phyloP scores from a whole-genome alignment of 2,329 filamentous ascomycete genomes.

The Raffaelea arxii region DNA sequence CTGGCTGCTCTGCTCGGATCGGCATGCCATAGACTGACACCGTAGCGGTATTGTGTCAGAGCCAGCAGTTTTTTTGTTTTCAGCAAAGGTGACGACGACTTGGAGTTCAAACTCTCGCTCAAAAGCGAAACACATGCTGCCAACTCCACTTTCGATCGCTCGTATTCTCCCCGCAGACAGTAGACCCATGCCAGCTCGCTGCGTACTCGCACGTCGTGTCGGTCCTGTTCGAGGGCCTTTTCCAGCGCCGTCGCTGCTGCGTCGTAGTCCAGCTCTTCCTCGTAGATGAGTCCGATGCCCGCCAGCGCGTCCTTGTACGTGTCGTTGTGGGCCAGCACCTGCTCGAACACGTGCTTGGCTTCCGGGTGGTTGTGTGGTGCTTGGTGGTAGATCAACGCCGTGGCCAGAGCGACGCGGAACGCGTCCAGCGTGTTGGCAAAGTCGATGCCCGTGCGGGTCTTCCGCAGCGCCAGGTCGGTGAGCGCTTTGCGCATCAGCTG shows the following conservation, averaged over 20 bases:
- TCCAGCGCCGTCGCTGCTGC: constrained; percentile 73
- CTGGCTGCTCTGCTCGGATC: constrained; percentile 65
- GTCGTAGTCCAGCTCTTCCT: constrained; percentile 83
- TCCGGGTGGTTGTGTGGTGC: constrained; percentile 83
- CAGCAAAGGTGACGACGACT: constrained; percentile 20
- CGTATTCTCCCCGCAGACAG: constrained; percentile 69
- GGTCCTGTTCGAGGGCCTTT: constrained; percentile 64
- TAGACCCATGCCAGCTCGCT: constrained; percentile 91
- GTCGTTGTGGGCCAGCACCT: constrained; percentile 65
- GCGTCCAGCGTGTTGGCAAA: constrained; percentile 65
- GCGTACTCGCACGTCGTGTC: constrained; percentile 65
- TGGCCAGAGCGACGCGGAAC: constrained; percentile 68
- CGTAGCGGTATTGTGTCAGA: constrained; percentile 78
- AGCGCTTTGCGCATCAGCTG: constrained; percentile 71
- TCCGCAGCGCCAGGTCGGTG: constrained; percentile 48
- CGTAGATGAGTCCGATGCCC: constrained; percentile 81
- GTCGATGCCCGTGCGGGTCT: constrained; percentile 55
- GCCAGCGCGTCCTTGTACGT: constrained; percentile 74
- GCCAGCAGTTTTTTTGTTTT: constrained; percentile 63
- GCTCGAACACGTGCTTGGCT: constrained; percentile 77
- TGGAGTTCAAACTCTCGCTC: constrained; percentile 42
- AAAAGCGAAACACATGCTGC: constrained; percentile 59
- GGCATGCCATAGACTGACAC: constrained; percentile 76
- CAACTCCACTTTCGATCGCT: constrained; percentile 57
- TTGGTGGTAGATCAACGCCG: constrained; percentile 83